These are phyloP conservation scores for Ambrosiella beaveri DNA, from an alignment of 2,329 filamentous ascomycete species.

Conservation along the genomic window DNA sequence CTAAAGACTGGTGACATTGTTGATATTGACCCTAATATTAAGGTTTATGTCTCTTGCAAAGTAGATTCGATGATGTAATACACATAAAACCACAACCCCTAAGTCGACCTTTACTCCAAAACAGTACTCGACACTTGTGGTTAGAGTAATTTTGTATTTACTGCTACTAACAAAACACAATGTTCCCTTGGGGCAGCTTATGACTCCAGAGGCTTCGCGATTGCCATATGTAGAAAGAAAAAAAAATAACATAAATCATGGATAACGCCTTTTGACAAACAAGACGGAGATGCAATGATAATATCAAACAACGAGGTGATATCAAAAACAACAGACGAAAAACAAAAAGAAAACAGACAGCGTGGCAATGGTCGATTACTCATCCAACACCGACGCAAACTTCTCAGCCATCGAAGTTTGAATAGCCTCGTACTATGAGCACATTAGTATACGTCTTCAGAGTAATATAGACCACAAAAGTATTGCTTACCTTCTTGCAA, in stretches of 20 bases:
- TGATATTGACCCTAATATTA: too few relatives aligned
- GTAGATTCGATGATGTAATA: too few relatives aligned
- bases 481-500: slow-evolving; percentile 51
- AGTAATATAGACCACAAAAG: neutral
- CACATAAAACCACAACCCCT: too few relatives aligned
- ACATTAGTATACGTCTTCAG: slow-evolving; percentile 23
- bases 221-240: neutral
- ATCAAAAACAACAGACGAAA: slow-evolving; percentile 1
- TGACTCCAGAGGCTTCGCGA: too few relatives aligned
- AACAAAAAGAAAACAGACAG: neutral
- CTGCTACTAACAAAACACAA: too few relatives aligned
- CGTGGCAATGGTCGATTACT: slow-evolving; percentile 36
- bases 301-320: neutral
- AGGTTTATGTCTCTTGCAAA: too few relatives aligned
- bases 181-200: too few relatives aligned
- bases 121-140: too few relatives aligned
- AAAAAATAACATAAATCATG: neutral
- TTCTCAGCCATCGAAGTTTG: slow-evolving; percentile 89
- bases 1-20: too few relatives aligned
- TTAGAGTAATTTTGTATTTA: too few relatives aligned
- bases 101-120: too few relatives aligned
- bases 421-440: slow-evolving; percentile 66
- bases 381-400: slow-evolving; percentile 89
- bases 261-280: neutral
- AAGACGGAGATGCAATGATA: neutral